phyloP scores from a whole-genome alignment of 192 early-diverging fungal species.

The Backusella parvicylindrica region DNA sequence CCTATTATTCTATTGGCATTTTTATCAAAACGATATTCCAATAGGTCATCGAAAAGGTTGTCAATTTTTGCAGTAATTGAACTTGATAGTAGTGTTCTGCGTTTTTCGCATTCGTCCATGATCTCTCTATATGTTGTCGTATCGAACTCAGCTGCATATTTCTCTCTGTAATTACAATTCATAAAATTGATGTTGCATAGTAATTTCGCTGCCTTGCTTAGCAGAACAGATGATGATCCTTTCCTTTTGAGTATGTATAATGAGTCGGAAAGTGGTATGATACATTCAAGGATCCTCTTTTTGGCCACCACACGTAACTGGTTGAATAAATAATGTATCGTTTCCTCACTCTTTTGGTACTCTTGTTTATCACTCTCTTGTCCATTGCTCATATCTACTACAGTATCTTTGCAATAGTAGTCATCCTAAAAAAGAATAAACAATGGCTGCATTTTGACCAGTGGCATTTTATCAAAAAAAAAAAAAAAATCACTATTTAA shows the following conservation, averaged over 20 bases:
- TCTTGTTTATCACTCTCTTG: neutral
- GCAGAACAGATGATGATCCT: neutral
- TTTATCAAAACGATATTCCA: slow-evolving; percentile 9
- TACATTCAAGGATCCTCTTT: slow-evolving; percentile 1
- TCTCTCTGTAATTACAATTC: neutral
- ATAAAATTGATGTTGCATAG: slow-evolving; percentile 6
- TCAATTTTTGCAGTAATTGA: neutral
- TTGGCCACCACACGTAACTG: neutral
- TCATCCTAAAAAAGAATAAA: too few relatives aligned
- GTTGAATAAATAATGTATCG: neutral
- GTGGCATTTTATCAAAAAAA: too few relatives aligned
- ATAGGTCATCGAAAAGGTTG: neutral
- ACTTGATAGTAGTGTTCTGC: neutral
- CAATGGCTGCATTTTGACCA: too few relatives aligned
- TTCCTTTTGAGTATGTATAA: neutral
- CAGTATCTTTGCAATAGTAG: too few relatives aligned
- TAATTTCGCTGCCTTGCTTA: neutral
- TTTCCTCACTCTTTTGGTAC: neutral
- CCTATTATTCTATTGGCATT: slow-evolving; percentile 7
- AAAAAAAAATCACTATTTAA: too few relatives aligned
- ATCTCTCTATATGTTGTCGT: neutral
- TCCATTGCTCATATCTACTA: neutral
- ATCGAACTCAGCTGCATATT: neutral
- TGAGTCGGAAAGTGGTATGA: neutral
- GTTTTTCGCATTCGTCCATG: slow-evolving; percentile 9